Conservation (phyloP, 768 basidiomycete genomes). For the Calocera cornea region DNA sequence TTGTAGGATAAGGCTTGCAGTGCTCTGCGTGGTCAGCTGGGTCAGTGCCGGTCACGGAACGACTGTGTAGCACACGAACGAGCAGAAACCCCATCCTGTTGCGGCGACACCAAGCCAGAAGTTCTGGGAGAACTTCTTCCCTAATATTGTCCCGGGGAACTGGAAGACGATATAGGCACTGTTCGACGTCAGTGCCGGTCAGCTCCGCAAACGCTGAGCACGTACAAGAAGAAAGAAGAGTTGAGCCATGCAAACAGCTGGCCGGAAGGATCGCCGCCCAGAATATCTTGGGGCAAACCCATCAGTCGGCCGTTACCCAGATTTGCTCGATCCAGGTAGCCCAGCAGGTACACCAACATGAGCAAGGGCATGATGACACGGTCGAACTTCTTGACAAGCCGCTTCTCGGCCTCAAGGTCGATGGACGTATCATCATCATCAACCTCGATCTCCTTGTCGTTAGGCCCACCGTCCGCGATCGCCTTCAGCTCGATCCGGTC, state of each 20-base stretch:
- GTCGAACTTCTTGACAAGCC: background rate
- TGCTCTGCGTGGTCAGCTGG: background rate
- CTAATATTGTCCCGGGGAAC: conserved; percentile 5
- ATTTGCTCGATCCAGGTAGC: background rate
- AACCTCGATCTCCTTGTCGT: background rate
- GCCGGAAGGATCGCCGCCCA: background rate
- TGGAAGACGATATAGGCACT: conserved; percentile 5
- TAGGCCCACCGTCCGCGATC: background rate
- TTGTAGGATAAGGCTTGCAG: conserved; percentile 3
- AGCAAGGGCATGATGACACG: conserved; percentile 3
- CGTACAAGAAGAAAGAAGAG: conserved; percentile 3
- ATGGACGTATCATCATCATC: background rate
- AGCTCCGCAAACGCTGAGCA: background rate
- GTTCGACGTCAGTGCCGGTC: background rate
- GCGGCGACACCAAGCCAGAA: conserved; percentile 8
- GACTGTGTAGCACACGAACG: background rate
- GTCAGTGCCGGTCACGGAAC: background rate
- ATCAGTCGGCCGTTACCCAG: background rate
- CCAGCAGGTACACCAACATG: conserved; percentile 1
- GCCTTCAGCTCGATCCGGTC: conserved; percentile 1
- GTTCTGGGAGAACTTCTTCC: conserved; percentile 1
- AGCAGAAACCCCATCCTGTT: conserved; percentile 6
- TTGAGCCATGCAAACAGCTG: conserved; percentile 1
- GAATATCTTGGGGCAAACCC: conserved; percentile 5
- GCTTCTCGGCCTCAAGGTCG: background rate